A percentile compares a stretch with the other conserved stretches of the same genome.
Conservation (phyloP, 164 flowering plant species). For the Magnolia kwangsiensis region DNA sequence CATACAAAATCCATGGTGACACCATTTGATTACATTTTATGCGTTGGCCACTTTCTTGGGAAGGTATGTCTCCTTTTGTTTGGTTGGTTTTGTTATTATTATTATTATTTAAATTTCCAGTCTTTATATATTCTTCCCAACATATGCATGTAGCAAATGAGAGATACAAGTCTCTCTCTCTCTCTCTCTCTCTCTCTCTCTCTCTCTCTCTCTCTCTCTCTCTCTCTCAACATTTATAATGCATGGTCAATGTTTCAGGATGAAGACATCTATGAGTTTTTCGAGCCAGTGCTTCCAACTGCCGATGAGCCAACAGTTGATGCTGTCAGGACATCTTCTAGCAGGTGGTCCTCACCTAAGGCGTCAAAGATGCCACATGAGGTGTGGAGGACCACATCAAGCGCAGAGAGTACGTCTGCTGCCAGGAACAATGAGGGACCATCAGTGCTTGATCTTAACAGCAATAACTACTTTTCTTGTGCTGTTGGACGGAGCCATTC, state of each 20-base stretch:
- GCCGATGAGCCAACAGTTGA: constrained; percentile 27
- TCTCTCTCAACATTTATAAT: not conserved
- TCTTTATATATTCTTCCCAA: too few species aligned
- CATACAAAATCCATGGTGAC: constrained; percentile 53
- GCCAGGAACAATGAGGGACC: constrained; percentile 44
- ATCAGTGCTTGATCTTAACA: constrained; percentile 76
- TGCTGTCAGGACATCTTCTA: constrained; percentile 27
- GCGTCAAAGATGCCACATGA: constrained; percentile 44
- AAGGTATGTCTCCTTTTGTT: constrained; percentile 43
- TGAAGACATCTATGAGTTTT: constrained; percentile 65
- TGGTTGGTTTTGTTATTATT: not conserved
- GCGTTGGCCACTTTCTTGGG: constrained; percentile 80
- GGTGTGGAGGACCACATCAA: constrained; percentile 28
- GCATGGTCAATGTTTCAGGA: constrained; percentile 41
- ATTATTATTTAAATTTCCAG: too few species aligned
- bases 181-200: too few species aligned
- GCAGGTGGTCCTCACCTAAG: constrained; percentile 43
- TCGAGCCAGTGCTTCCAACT: constrained; percentile 70
- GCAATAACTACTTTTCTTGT: constrained; percentile 83
- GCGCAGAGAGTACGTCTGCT: constrained; percentile 32
- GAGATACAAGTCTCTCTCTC: too few species aligned
- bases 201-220: too few species aligned
- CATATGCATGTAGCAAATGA: too few species aligned
- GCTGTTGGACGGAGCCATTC: constrained; percentile 69
- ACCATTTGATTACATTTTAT: constrained; percentile 83